Conservation (phyloP, 1,139 yeast species). For the Nakaseomyces sp. region DNA sequence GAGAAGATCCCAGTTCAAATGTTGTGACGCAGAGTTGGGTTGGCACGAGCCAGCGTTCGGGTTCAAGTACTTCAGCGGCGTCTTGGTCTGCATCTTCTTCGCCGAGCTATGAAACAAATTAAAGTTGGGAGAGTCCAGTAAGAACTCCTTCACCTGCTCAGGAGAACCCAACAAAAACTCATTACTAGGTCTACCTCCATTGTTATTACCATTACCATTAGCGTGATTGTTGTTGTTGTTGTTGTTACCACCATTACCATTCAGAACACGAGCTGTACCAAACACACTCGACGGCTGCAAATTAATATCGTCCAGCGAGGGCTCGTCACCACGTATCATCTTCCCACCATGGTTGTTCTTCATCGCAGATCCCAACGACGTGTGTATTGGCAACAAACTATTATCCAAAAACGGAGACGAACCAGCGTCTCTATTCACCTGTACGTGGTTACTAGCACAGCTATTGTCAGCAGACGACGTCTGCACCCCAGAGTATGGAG, state of each 20-base stretch:
- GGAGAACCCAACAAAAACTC: slow-evolving; percentile 23
- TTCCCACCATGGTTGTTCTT: neutral
- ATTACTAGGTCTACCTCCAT: neutral
- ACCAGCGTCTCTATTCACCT: slow-evolving; percentile 1
- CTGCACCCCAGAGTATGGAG: slow-evolving; percentile 6
- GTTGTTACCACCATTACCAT: neutral
- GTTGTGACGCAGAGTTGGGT: slow-evolving; percentile 4
- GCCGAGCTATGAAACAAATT: slow-evolving; percentile 17
- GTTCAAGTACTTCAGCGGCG: slow-evolving; percentile 27
- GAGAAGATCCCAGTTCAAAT: slow-evolving; percentile 4
- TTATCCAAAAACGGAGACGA: slow-evolving; percentile 5
- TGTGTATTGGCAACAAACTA: slow-evolving; percentile 1
- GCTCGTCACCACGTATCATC: neutral
- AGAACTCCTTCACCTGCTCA: slow-evolving; percentile 29
- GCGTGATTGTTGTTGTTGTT: neutral
- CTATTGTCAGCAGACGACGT: slow-evolving; percentile 5
- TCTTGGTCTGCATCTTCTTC: slow-evolving; percentile 28
- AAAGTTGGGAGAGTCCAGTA: slow-evolving; percentile 27
- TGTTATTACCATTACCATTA: neutral
- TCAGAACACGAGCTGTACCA: neutral
- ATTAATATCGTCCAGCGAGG: slow-evolving; percentile 4
- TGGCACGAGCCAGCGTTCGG: slow-evolving; percentile 5
- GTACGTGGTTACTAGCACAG: neutral
- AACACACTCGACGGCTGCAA: slow-evolving; percentile 4
- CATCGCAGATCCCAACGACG: neutral